phyloP scores from a whole-genome alignment of 1,139 yeast species.

The Magnusiomyces tetraspermus region DNA sequence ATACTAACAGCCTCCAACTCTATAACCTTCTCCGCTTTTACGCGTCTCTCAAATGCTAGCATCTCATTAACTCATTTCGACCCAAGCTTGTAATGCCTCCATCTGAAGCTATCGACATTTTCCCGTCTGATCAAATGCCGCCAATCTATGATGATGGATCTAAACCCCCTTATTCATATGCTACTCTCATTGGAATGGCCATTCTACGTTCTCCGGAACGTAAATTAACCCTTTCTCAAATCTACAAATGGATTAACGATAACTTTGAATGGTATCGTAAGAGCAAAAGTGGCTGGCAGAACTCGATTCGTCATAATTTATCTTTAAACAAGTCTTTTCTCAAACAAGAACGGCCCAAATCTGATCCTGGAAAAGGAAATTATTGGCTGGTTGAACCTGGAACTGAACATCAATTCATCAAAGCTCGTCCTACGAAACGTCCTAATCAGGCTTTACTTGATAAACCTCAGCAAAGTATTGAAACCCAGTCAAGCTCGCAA shows the following conservation, averaged over 20 bases:
- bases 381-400: constrained; percentile 90
- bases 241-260: constrained; percentile 85
- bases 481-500: neutral
- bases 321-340: constrained; percentile 80
- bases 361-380: constrained; percentile 82
- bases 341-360: constrained; percentile 85
- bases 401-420: constrained; percentile 71
- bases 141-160: constrained; percentile 38
- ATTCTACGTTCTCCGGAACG: constrained; percentile 75
- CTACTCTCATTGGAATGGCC: constrained; percentile 89
- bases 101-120: too few species aligned
- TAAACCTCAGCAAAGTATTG: neutral
- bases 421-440: constrained; percentile 28
- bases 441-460: neutral
- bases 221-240: constrained; percentile 77
- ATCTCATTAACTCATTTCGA: too few species aligned
- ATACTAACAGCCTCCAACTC: too few species aligned
- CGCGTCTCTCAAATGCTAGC: too few species aligned
- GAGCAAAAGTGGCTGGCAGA: constrained; percentile 79
- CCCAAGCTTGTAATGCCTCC: too few species aligned
- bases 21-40: too few species aligned
- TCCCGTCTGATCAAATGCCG: constrained; percentile 37
- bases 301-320: constrained; percentile 77
- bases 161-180: constrained; percentile 93
- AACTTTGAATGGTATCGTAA: constrained; percentile 70